These are phyloP conservation scores for Pseudocercospora eumusae DNA, from an alignment of 2,329 filamentous ascomycete species.

Conservation along the genomic window DNA sequence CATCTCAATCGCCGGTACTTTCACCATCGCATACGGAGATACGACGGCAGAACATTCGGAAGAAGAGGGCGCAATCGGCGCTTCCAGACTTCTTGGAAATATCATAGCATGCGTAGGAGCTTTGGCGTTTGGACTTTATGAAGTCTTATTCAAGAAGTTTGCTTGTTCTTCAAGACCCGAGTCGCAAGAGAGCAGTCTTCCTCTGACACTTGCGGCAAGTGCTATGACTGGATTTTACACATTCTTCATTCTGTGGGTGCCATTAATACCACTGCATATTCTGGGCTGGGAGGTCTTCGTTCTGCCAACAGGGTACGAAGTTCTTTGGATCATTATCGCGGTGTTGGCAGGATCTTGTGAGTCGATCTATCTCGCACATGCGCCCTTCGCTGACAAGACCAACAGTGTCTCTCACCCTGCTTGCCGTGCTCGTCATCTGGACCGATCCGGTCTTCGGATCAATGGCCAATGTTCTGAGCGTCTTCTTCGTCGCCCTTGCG, in stretches of 20 bases:
- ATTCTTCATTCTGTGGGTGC: slow-evolving; percentile 35
- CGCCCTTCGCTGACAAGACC: slow-evolving; percentile 9
- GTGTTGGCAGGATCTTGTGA: slow-evolving; percentile 35
- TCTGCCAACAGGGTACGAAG: slow-evolving; percentile 31
- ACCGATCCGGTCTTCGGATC: slow-evolving; percentile 40
- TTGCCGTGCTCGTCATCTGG: slow-evolving; percentile 40
- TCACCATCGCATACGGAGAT: slow-evolving; percentile 40
- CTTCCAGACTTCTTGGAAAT: slow-evolving; percentile 36
- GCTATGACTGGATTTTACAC: slow-evolving; percentile 40
- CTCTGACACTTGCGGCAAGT: slow-evolving; percentile 36
- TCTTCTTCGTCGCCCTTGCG: slow-evolving; percentile 40
- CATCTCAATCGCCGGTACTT: slow-evolving; percentile 38
- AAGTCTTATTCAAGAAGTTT: slow-evolving; percentile 42
- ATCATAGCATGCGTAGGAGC: slow-evolving; percentile 37
- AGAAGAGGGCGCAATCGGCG: slow-evolving; percentile 30
- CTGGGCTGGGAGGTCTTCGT: slow-evolving; percentile 36
- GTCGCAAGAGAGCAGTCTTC: slow-evolving; percentile 32
- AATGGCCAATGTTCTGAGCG: slow-evolving; percentile 39
- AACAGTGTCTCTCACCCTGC: slow-evolving; percentile 36
- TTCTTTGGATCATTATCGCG: slow-evolving; percentile 36
- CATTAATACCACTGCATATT: slow-evolving; percentile 35
- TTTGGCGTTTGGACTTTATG: slow-evolving; percentile 40
- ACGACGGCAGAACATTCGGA: slow-evolving; percentile 24
- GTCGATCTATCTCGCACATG: not conserved
- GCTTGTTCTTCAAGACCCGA: slow-evolving; percentile 35